phyloP scores from a whole-genome alignment of 441 rosid species.

The Melastoma candidum region DNA sequence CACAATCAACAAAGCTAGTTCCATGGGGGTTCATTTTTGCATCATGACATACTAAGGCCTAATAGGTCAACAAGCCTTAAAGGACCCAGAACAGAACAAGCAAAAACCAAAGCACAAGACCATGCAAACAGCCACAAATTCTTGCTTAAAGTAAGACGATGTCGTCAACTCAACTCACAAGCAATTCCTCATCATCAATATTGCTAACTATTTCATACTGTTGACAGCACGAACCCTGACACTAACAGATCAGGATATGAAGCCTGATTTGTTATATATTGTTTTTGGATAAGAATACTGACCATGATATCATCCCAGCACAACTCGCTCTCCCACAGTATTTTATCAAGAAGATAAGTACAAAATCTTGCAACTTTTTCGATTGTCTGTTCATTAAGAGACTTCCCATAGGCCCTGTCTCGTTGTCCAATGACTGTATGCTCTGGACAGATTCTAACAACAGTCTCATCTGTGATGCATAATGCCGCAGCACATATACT shows the following conservation, averaged over 20 bases:
- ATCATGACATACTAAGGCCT: too few relatives aligned
- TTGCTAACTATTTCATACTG: too few relatives aligned
- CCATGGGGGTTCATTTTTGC: too few relatives aligned
- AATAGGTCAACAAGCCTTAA: too few relatives aligned
- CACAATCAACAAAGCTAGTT: too few relatives aligned
- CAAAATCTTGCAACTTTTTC: conserved; percentile 56
- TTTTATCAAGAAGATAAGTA: conserved; percentile 58
- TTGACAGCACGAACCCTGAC: too few relatives aligned
- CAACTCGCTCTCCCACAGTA: conserved; percentile 42
- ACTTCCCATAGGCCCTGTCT: conserved; percentile 13
- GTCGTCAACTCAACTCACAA: too few relatives aligned
- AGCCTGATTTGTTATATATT: not conserved
- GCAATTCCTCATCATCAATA: too few relatives aligned
- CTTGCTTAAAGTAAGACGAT: too few relatives aligned
- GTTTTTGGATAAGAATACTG: conserved; percentile 13
- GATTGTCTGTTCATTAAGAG: conserved; percentile 31
- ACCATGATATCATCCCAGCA: conserved; percentile 70
- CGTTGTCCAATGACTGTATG: conserved; percentile 13
- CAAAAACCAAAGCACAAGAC: too few relatives aligned
- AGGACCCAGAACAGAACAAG: too few relatives aligned
- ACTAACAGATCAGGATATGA: not conserved
- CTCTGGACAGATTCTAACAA: conserved; percentile 33
- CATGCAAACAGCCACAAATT: too few relatives aligned
- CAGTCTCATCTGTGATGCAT: conserved; percentile 41
- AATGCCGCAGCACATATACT: conserved; percentile 52